These are phyloP conservation scores for Mangifera indica DNA, from an alignment of 345 rosid genomes.

Conservation along the genomic window DNA sequence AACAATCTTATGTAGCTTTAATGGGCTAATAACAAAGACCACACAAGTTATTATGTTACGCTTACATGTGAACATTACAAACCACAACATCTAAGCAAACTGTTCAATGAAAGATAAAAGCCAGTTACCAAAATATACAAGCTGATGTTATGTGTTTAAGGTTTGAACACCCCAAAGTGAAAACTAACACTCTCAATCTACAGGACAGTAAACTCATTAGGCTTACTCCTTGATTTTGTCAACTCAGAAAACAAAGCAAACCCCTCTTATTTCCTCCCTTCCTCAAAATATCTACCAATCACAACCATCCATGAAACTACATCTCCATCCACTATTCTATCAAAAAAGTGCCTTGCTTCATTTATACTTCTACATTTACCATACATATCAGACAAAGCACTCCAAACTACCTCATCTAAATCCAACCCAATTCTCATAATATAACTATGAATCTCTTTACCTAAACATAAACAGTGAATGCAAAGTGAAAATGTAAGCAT, in stretches of 20 bases:
- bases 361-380: conserved; percentile 81
- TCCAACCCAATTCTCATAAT: conserved; percentile 62
- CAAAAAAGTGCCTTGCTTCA: conserved; percentile 67
- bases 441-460: conserved; percentile 82
- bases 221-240: too few species aligned
- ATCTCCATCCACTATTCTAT: too few species aligned
- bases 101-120: conserved; percentile 9
- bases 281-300: too few species aligned
- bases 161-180: too few species aligned
- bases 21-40: background rate
- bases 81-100: too few species aligned
- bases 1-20: background rate
- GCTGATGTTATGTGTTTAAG: too few species aligned
- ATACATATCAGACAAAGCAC: conserved; percentile 80
- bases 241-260: too few species aligned
- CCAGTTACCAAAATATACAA: conserved; percentile 63
- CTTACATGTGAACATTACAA: background rate
- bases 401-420: conserved; percentile 88
- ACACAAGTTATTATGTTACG: background rate
- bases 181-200: too few species aligned
- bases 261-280: too few species aligned
- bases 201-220: too few species aligned
- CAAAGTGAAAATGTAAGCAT: too few species aligned
- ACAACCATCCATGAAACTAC: too few species aligned
- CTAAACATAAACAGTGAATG: conserved; percentile 45